A percentile compares a stretch with the other conserved stretches of the same genome.
Conservation (phyloP, 2,329 filamentous ascomycete genomes). For the Fusarium kyushuense region DNA sequence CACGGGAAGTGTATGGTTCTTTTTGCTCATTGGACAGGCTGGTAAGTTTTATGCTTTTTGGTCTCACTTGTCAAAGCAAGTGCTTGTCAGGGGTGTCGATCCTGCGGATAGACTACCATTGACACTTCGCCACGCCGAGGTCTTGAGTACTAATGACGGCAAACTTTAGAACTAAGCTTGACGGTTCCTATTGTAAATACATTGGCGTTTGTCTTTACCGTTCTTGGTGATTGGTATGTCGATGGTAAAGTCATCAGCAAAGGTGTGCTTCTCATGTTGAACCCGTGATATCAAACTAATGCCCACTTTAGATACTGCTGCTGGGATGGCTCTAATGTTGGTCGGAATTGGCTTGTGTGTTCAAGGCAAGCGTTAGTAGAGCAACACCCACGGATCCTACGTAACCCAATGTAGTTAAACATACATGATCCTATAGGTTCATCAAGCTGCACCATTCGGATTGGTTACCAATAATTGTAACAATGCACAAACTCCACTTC, state of each 20-base stretch:
- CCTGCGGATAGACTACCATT: conserved; percentile 23
- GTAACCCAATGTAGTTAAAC: conserved; percentile 7
- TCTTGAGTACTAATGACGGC: conserved; percentile 31
- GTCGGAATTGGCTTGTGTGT: conserved; percentile 87
- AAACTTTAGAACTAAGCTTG: conserved; percentile 79
- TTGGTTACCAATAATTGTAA: conserved; percentile 37
- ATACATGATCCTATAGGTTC: conserved; percentile 13
- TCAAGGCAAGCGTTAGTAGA: conserved; percentile 66
- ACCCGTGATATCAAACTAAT: not conserved
- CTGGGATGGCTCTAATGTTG: conserved; percentile 84
- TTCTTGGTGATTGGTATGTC: conserved; percentile 94
- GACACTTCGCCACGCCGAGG: conserved; percentile 23
- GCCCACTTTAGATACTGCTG: conserved; percentile 74
- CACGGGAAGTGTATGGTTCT: conserved; percentile 97
- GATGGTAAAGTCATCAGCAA: conserved; percentile 90
- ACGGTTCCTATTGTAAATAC: conserved; percentile 97
- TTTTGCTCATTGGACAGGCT: conserved; percentile 90
- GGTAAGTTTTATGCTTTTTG: conserved; percentile 65
- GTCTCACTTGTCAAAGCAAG: conserved; percentile 19
- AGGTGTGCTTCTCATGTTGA: conserved; percentile 61
- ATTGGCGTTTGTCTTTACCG: conserved; percentile 94
- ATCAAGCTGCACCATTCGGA: conserved; percentile 27
- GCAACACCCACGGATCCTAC: conserved; percentile 7
- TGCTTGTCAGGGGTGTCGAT: conserved; percentile 26
- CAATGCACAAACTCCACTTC: conserved; percentile 43